Evolutionary conservation across 495 filamentous ascomycete genomes (phyloP), one percentile per base, ranked within the genome.

Genomic region (Apiosordaria backusii): DNA sequence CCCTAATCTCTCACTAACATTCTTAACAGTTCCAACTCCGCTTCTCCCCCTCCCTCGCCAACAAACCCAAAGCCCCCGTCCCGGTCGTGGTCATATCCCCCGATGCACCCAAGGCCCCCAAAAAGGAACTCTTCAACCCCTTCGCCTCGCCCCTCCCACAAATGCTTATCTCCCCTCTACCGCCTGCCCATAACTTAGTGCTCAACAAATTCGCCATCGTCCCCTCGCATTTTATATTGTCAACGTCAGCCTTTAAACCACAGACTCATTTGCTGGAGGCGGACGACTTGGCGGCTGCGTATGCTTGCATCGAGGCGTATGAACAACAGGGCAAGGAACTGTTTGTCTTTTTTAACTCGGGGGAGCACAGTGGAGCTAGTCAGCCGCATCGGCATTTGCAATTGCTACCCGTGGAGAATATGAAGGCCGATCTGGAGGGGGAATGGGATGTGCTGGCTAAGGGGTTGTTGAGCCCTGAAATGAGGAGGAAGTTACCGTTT

Each of bases 171-270:
- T 78, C 85, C 50, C 77, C 84, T 16, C 74, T 89, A 1, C 81
- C 85, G 0, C 75, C 77, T 0, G 78, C 79, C 7, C 90, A 94
- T 75, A 76, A 82, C 65, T 81, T 94, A 50, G 85, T 94, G 25
- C 78, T 96, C 58, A 94, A 94, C 78, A 94, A 93, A 73, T 96
- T 86, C 72, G 89, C 92, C 19, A 83, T 96, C 21, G 90, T 93
- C 29, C 84, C 85, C 0, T 83, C 91, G 60, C 92, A 96, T 75
- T 92, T 90, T 77, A 92, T 96, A 65, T 82, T 96, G 60, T 84
- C 88, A 0, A 96, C 92, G 1, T 85, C 73, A 59, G 76, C 74
- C 22, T 88, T 89, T 80, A 85, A 88, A 67, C 73, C 78, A 3
- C 92, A 94, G 76, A 90, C 88, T 0, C 80, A 90, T 69, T 63